Percentiles rank a stretch among this genome's conserved stretches.
Evolutionary conservation across 2,329 filamentous ascomycete genomes (phyloP).

Genomic region (Tolypocladium tropicale): DNA sequence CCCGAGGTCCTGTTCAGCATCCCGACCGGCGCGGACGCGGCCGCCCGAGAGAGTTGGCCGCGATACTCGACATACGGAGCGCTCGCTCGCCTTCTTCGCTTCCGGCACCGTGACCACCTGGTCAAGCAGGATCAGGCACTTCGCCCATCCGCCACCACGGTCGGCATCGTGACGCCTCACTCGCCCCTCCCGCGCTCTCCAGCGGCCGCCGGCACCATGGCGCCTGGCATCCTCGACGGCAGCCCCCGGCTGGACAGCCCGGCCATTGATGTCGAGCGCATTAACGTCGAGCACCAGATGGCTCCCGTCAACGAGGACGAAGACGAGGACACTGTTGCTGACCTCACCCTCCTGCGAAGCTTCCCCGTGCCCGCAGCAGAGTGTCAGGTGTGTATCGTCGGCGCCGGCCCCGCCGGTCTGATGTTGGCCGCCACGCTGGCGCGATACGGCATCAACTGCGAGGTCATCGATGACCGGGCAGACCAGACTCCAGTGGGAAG

Average conservation of each 20-base stretch:
- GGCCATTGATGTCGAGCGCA: slow-evolving; percentile 5
- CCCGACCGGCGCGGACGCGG: not conserved
- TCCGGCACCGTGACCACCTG: not conserved
- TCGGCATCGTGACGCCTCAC: not conserved
- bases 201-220: slow-evolving; percentile 5
- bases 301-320: slow-evolving; percentile 12
- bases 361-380: slow-evolving; percentile 34
- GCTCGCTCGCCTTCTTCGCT: not conserved
- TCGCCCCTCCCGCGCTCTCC: not conserved
- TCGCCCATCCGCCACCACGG: not conserved
- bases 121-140: not conserved
- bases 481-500: slow-evolving; percentile 57
- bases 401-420: slow-evolving; percentile 45
- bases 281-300: slow-evolving; percentile 9
- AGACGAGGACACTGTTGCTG: slow-evolving; percentile 28
- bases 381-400: slow-evolving; percentile 41
- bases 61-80: not conserved
- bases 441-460: slow-evolving; percentile 54
- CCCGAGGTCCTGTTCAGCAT: not conserved
- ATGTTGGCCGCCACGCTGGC: slow-evolving; percentile 47
- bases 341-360: slow-evolving; percentile 37
- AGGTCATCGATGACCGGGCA: slow-evolving; percentile 57
- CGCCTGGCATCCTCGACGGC: slow-evolving; percentile 9
- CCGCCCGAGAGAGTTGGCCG: not conserved
- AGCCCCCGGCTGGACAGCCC: slow-evolving; percentile 2